Base-by-base conservation (phyloP, 1,284 basidiomycete genomes). In the Marasmius oreades region DNA sequence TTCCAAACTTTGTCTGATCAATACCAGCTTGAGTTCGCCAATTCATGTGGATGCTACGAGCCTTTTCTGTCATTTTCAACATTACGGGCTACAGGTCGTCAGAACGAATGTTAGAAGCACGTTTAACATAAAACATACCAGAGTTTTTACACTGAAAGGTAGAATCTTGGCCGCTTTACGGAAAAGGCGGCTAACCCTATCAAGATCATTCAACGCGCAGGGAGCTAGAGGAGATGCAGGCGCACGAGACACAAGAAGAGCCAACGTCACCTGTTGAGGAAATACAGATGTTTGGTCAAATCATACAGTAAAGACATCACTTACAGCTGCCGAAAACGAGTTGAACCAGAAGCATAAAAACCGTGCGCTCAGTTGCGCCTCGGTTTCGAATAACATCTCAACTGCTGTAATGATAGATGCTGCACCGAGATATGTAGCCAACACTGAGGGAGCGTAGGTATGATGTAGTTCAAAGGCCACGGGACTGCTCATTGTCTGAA, bases 321-420 rank as follows among this genome's bases (percentile, higher is more conserved):
- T 68, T 68, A 90, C 88, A 53, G 85, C 81, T 36, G 86, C 87
- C 45, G 88, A 89, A 68, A 89, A 91, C 18, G 85, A 78, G 64
- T 90, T 88, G 56, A 88, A 88, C 78, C 88, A 90, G 63, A 90
- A 81, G 70, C 87, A 85, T 73, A 89, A 81, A 68, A 88, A 85
- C 36, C 89, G 78, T 60, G 81, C 81, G 56, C 84, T 84, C 44
- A 90, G 70, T 52, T 79, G 74, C 11, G 81, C 79, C 64, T 88
- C 82, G 56, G 81, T 77, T 31, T 81, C 77, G 65, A 82, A 84
- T 16, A 89, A 67, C 53, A 74, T 77, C 63, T 82, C 81, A 45
- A 88, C 71, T 11, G 85, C 77, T 43, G 78, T 76, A 53, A 89
- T 84, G 59, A 89, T 75, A 23, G 78, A 81, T 52, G 83, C 80